A percentile compares a stretch with the other conserved stretches of the same genome.
phyloP scores from a whole-genome alignment of 2,329 filamentous ascomycete genomes.

The Penicillium sp. region DNA sequence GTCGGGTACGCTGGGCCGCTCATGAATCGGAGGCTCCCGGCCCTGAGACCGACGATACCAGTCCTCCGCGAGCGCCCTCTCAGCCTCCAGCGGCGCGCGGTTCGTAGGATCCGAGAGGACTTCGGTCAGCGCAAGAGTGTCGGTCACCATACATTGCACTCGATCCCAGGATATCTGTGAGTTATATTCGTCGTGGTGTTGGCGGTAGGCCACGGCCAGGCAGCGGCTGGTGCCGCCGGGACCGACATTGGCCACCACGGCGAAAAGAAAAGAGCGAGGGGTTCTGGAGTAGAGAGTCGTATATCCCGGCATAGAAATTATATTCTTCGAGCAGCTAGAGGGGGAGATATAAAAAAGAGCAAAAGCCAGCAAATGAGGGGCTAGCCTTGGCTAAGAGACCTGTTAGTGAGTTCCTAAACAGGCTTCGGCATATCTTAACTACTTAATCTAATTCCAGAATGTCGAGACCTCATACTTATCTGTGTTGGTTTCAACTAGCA shows the following conservation, averaged over 20 bases:
- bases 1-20: conserved; percentile 15
- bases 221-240: conserved; percentile 11
- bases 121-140: conserved; percentile 15
- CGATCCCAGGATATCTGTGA: not conserved
- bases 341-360: too few relatives aligned
- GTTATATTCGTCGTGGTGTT: conserved; percentile 6
- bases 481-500: too few relatives aligned
- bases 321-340: too few relatives aligned
- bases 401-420: too few relatives aligned
- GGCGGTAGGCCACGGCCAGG: conserved; percentile 19
- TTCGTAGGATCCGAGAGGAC: conserved; percentile 15
- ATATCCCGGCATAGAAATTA: too few relatives aligned
- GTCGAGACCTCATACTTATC: too few relatives aligned
- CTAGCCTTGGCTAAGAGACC: too few relatives aligned
- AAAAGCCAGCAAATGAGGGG: too few relatives aligned
- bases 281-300: conserved; percentile 1
- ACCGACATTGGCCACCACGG: conserved; percentile 16
- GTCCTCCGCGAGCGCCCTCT: conserved; percentile 15
- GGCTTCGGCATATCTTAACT: too few relatives aligned
- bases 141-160: conserved; percentile 7
- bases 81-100: conserved; percentile 16
- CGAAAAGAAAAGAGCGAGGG: conserved; percentile 17
- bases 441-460: too few relatives aligned
- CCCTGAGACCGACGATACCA: conserved; percentile 13
- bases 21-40: not conserved